A percentile compares a stretch with the other conserved stretches of the same genome.
Evolutionary conservation across 169 alveolate genomes (phyloP).

Genomic region (Cyclospora cayetanensis): DNA sequence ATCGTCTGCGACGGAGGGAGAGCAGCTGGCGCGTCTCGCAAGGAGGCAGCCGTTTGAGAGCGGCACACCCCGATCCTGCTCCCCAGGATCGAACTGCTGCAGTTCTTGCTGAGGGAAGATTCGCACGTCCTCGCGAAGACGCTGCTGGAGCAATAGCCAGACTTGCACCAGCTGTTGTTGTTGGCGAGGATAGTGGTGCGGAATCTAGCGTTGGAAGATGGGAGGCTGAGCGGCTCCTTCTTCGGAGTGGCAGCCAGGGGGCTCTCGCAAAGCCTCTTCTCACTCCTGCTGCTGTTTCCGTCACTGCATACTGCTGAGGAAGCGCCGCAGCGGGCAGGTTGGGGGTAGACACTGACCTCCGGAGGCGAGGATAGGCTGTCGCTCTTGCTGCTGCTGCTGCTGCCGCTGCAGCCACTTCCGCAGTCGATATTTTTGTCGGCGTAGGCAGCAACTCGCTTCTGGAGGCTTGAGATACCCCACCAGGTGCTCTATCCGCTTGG

Average conservation of each 20-base stretch:
- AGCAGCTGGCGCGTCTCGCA: too few species aligned
- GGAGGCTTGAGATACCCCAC: too few species aligned
- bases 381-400: conserved; percentile 6
- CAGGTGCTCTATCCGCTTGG: neutral
- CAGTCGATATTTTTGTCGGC: too few species aligned
- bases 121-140: neutral
- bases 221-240: neutral
- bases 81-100: too few species aligned
- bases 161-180: neutral
- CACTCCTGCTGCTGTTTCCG: neutral
- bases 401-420: too few species aligned
- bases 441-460: neutral
- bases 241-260: neutral
- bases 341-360: neutral
- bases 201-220: neutral
- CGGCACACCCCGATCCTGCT: too few species aligned
- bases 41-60: too few species aligned
- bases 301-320: neutral
- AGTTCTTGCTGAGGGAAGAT: too few species aligned
- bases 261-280: neutral
- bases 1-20: too few species aligned
- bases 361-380: neutral
- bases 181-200: neutral
- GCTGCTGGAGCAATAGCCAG: neutral
- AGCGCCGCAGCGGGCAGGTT: neutral